Base-by-base conservation (phyloP, 331 rosid species). In the Quercus lobata region DNA sequence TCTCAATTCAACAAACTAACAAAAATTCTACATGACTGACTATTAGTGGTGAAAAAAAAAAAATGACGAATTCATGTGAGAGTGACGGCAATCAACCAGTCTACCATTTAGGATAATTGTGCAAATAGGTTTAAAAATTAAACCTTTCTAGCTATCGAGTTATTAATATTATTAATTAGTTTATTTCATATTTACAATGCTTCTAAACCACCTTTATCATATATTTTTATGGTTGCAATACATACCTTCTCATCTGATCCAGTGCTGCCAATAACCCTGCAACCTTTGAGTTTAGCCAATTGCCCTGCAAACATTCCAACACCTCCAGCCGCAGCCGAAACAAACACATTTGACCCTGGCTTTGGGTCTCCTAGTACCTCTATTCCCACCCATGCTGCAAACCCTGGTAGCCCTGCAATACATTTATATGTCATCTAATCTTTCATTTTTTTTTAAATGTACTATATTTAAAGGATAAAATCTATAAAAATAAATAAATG, bases 341-440 rank as follows among this genome's bases (percentile, higher is more conserved):
- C 80, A 79, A 91, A 87, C 68, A 91, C 93, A 78, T 84, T 89
- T 5, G 87, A 80, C 0, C 89, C 88, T 16, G 82, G 30, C 35
- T 87, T 87, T 37, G 88, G 84, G 2, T 91, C 83, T 46, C 81
- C 93, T 2, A 91, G 1, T 25, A 86, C 72, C 85, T 77, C 83
- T 53, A 91, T 87, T 27, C 81, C 88, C 29, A 91, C 80, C 93
- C 96, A 89, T 25, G 93, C 96, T 4, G 93, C 91, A 81, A 89
- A 86, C 24, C 96, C 96, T 0, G 91, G 91, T 1, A 86, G 57
- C 22, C 91, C 96, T 89, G 85, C 73, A 15, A 27, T 5, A 12
- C 22, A 34, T 10, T 44, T 25, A 30, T 11, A 61, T 27, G 44
- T 11, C 41, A 22, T 5, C 11, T 1, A 19, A n/a, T 72, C 11